Percentiles rank a stretch among this genome's conserved stretches.
Conservation (phyloP, 2,329 filamentous ascomycete genomes). For the Hypoxylon sp. region DNA sequence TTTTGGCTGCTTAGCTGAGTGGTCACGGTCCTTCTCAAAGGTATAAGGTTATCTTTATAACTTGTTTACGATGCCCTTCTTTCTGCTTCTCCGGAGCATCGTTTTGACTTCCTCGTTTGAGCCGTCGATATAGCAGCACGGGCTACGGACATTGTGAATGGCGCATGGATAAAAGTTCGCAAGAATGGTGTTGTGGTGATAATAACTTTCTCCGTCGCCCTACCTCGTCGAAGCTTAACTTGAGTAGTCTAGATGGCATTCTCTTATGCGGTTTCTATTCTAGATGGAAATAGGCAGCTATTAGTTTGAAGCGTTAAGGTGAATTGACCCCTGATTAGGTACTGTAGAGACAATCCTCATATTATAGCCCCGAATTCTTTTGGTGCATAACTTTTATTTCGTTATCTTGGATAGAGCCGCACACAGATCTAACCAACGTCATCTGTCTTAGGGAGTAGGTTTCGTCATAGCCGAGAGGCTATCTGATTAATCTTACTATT, state of each 20-base stretch:
- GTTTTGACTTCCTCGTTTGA: slow-evolving; percentile 40
- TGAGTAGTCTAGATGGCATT: slow-evolving; percentile 9
- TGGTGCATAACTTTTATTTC: not conserved
- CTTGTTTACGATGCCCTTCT: slow-evolving; percentile 38
- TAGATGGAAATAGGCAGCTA: not conserved
- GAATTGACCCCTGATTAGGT: too few relatives aligned
- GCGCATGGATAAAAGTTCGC: not conserved
- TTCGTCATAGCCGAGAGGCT: not conserved
- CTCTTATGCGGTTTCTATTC: not conserved
- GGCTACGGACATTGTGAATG: slow-evolving; percentile 11
- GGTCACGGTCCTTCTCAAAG: slow-evolving; percentile 44
- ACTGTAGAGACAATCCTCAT: too few relatives aligned
- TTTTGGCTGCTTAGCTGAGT: slow-evolving; percentile 53
- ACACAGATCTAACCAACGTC: slow-evolving; percentile 6
- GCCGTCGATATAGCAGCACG: slow-evolving; percentile 6
- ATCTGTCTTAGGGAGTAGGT: not conserved
- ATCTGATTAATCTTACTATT: not conserved
- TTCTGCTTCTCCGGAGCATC: slow-evolving; percentile 40
- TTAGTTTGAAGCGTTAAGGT: not conserved
- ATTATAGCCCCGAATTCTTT: slow-evolving; percentile 22
- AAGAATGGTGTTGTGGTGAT: not conserved
- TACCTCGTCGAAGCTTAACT: not conserved
- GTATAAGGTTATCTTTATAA: slow-evolving; percentile 43
- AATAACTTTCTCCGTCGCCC: not conserved
- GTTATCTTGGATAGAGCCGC: not conserved